Percentiles rank a stretch among this genome's conserved stretches.
Conservation (phyloP, 352 stramenopile genomes). For the Discostella stelligera region DNA sequence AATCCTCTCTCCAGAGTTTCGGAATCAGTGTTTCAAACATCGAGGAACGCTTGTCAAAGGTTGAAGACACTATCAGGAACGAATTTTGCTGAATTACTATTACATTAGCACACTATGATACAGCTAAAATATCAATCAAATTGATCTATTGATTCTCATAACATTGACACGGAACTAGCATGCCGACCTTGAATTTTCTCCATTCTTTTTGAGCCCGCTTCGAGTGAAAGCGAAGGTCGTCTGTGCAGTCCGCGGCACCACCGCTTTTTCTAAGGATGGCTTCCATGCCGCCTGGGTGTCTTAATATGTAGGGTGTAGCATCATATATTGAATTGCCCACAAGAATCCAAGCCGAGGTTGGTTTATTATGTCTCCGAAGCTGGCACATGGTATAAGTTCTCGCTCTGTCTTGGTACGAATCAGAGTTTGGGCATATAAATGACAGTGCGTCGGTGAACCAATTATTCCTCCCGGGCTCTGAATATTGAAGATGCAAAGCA, state of each 20-base stretch:
- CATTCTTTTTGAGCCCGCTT: constrained; percentile 63
- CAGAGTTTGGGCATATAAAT: constrained; percentile 21
- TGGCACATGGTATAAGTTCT: constrained; percentile 86
- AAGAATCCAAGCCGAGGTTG: constrained; percentile 89
- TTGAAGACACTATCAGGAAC: constrained; percentile 47
- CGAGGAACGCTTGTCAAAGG: constrained; percentile 29
- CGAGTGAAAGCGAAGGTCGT: constrained; percentile 81
- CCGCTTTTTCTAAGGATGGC: constrained; percentile 73
- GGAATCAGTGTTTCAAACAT: constrained; percentile 15
- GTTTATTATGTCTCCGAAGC: constrained; percentile 84
- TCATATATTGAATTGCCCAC: constrained; percentile 88
- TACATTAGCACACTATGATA: neutral
- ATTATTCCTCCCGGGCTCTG: constrained; percentile 18
- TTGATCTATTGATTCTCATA: constrained; percentile 7
- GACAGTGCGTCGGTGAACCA: constrained; percentile 29
- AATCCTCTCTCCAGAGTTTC: constrained; percentile 35
- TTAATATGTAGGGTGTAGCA: constrained; percentile 87
- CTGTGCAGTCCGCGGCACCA: constrained; percentile 69
- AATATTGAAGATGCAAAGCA: constrained; percentile 12
- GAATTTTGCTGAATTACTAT: constrained; percentile 15
- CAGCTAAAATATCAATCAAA: constrained; percentile 8
- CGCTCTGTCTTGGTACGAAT: neutral
- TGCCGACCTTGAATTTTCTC: constrained; percentile 66
- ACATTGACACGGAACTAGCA: constrained; percentile 31
- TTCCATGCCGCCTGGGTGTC: constrained; percentile 87